Conservation (phyloP, 495 filamentous ascomycete species). For the Hypoxylon fuscum region DNA sequence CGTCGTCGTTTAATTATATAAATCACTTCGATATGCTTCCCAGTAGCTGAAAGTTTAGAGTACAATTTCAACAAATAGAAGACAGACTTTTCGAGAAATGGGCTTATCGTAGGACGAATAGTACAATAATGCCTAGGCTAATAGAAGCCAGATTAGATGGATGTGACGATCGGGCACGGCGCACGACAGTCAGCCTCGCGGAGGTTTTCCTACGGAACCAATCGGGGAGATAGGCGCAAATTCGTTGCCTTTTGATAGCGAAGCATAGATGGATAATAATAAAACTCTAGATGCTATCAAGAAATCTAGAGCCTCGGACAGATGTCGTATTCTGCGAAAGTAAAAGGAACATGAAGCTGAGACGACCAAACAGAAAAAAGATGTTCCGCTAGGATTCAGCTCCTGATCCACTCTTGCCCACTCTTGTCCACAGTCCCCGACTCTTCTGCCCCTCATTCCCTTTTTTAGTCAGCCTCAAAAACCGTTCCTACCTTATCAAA, state of each 20-base stretch:
- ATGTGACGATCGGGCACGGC: not conserved
- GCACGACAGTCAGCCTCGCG: slow-evolving; percentile 3
- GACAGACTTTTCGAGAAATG: not conserved
- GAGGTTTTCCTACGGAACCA: not conserved
- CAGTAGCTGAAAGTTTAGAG: not conserved
- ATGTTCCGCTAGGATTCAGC: not conserved
- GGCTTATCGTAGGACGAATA: not conserved
- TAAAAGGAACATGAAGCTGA: slow-evolving; percentile 21
- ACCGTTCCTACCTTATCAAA: not conserved
- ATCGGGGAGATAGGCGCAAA: not conserved
- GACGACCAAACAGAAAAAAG: slow-evolving; percentile 17
- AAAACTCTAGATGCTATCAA: too few relatives aligned
- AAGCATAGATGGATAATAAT: too few relatives aligned
- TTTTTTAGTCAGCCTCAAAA: slow-evolving; percentile 24
- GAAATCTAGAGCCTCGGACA: not conserved
- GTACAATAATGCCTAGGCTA: not conserved
- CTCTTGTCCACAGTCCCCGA: too few relatives aligned
- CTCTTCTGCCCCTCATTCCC: slow-evolving; percentile 27
- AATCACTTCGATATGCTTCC: slow-evolving; percentile 17
- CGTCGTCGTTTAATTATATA: slow-evolving; percentile 18
- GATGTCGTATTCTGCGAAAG: slow-evolving; percentile 14
- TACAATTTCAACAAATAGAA: slow-evolving; percentile 3
- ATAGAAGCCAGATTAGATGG: not conserved
- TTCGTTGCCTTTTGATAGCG: not conserved
- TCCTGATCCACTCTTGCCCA: slow-evolving; percentile 13